phyloP scores from a whole-genome alignment of 805 yeast species.

The Ogataea neopini region DNA sequence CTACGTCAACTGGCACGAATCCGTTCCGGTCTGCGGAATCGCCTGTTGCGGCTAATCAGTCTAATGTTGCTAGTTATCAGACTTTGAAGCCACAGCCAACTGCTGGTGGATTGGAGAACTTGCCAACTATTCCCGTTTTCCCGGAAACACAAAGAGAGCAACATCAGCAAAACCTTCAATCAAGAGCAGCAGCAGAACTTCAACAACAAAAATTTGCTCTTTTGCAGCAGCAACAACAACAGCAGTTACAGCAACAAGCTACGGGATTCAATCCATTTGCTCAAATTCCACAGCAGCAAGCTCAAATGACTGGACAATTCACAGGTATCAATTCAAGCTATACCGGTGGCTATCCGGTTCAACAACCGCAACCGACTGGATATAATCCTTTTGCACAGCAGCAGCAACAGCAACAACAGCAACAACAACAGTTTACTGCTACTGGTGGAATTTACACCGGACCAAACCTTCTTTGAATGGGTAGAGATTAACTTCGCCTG shows the following conservation, averaged over 20 bases:
- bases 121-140: conserved; percentile 68
- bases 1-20: conserved; percentile 51
- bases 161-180: conserved; percentile 22
- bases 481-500: neutral
- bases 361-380: conserved; percentile 9
- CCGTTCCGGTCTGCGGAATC: conserved; percentile 49
- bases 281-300: conserved; percentile 11
- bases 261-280: conserved; percentile 10
- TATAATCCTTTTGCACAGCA: conserved; percentile 6
- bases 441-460: conserved; percentile 28
- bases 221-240: conserved; percentile 15
- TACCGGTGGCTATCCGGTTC: neutral
- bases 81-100: conserved; percentile 53
- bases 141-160: conserved; percentile 52
- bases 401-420: neutral
- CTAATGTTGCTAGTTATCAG: conserved; percentile 14
- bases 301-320: conserved; percentile 6
- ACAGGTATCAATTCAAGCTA: neutral
- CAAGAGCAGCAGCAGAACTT: conserved; percentile 23
- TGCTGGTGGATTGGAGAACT: conserved; percentile 70
- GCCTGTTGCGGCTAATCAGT: conserved; percentile 31
- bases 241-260: conserved; percentile 15
- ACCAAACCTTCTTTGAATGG: conserved; percentile 29
- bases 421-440: neutral
- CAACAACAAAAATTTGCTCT: conserved; percentile 22